These are phyloP conservation scores for Oropetium thomaeum DNA, from an alignment of 176 grass and related monocot genomes.

Conservation along the genomic window DNA sequence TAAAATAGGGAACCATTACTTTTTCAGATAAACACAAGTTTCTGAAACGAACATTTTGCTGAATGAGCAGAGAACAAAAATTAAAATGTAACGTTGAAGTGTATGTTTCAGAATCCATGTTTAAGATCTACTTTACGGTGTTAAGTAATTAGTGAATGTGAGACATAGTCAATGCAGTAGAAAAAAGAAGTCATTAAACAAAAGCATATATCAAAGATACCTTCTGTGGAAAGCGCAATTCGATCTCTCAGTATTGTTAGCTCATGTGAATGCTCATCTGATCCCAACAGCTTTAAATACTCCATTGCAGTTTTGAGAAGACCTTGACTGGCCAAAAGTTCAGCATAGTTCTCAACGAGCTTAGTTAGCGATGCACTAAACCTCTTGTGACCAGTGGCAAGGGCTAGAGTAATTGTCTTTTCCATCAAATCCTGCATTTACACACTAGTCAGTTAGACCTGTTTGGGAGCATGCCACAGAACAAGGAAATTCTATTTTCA, in stretches of 20 bases:
- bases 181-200: background rate
- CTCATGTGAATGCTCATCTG: slow-evolving; percentile 78
- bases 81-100: background rate
- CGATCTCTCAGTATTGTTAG: slow-evolving; percentile 89
- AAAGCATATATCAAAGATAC: slow-evolving; percentile 19
- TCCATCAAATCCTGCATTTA: slow-evolving; percentile 95
- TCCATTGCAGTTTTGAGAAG: slow-evolving; percentile 97
- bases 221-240: slow-evolving; percentile 70
- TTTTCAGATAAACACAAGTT: background rate
- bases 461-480: slow-evolving; percentile 1
- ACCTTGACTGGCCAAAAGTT: slow-evolving; percentile 91
- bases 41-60: background rate
- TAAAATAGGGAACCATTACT: background rate
- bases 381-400: slow-evolving; percentile 87
- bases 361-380: slow-evolving; percentile 85
- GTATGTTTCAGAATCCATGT: background rate
- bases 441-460: slow-evolving; percentile 26
- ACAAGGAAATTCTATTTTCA: slow-evolving; percentile 22
- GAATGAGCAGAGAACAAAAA: background rate
- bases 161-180: background rate
- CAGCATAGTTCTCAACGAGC: slow-evolving; percentile 95
- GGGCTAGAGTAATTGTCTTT: slow-evolving; percentile 88
- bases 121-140: background rate
- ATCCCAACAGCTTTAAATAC: slow-evolving; percentile 89
- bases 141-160: background rate